Evolutionary conservation across 2,329 filamentous ascomycete genomes (phyloP), one percentile per base, ranked within the genome.

Genomic region (Beauveria bassiana): DNA sequence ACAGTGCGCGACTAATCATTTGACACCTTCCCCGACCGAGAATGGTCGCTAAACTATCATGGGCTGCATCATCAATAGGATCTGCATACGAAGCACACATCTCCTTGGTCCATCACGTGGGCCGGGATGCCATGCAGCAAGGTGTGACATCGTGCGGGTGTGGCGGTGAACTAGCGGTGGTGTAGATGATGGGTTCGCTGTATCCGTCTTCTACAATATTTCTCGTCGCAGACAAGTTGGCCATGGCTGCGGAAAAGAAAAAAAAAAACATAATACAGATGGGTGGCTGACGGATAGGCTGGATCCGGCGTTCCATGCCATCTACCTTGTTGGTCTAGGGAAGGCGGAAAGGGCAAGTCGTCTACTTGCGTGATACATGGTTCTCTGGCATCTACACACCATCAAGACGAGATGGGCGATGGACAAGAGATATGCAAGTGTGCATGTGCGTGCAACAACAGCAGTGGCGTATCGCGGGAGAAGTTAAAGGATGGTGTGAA

Each of bases 21-120:
- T 20, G 31, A 20, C 20, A 22, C 45, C 45, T 20, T 20, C 10
- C 5, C 20, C 14, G 22, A 26, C 20, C 45, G 45, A 46, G 5
- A 6, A 47, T 7, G 45, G 14, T 46, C n/a, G 9, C 18, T 16
- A 38, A 24, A 45, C n/a, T 14, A 8, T 38, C 24, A 38, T 38
- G 46, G 12, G 45, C 43, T 52, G 47, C 57, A 52, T 45, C 38
- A 59, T 59, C 40, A 18, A 49, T 14, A 10, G 43, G 28, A 50
- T 18, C 20, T 40, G 42, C 42, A 61, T 61, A 61, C 59, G 59
- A 61, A 24, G 45, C 59, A 50, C 59, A 47, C 51, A 50, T 61
- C 20, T 55, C 34, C 43, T 43, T 55, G 14, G 31, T 47, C 24
- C 59, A 61, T 61, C 59, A 61, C 59, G 59, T 61, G 59, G 59